Base-by-base conservation (phyloP, 805 yeast species). In the Metschnikowia kofuensis region DNA sequence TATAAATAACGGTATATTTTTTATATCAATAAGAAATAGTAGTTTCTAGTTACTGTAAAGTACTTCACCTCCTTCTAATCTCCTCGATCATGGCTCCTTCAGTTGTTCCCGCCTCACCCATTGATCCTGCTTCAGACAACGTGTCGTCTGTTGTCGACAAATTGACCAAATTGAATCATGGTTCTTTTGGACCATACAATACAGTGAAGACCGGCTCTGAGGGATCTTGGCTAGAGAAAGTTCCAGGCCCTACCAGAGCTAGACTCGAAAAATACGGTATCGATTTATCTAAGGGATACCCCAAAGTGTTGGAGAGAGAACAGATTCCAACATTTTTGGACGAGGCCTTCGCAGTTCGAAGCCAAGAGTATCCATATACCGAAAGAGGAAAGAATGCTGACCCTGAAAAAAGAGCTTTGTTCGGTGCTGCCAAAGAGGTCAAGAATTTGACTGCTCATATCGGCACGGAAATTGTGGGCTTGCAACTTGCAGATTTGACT, bases 391-490 rank as follows among this genome's bases (percentile, higher is more conserved):
- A 52, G 48, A 53, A 51, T 32, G 66, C 66, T 38, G 66, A 62
- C 44, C 64, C 64, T 3, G 61, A 60, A 31, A 62, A 62, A 56
- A 60, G 56, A 50, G 64, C 66, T 1, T 53, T 62, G 48, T 57
- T 62, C 21, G 60, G 62, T 11, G 66, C 66, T 35, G 65, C 66
- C 34, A 61, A 54, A 44, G 62, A 60, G 42, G 65, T 62, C 13
- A 56, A 26, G 7, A 37, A 62, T 53, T 55, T 62, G 54, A 60
- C 66, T 53, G 59, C 59, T 51, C 65, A 61, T 50, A 55, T 62
- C 42, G 66, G 66, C 38, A 61, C 65, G 7, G 66, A 62, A 44
- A 58, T 62, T 38, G 57, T 60, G 26, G 66, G 66, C 4, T 54
- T 62, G 46, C 66, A 62, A 44, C 56, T 62, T 50, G 29, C 58